phyloP scores from a whole-genome alignment of 2,329 filamentous ascomycete genomes.

The Aspergillus pseudotamarii region DNA sequence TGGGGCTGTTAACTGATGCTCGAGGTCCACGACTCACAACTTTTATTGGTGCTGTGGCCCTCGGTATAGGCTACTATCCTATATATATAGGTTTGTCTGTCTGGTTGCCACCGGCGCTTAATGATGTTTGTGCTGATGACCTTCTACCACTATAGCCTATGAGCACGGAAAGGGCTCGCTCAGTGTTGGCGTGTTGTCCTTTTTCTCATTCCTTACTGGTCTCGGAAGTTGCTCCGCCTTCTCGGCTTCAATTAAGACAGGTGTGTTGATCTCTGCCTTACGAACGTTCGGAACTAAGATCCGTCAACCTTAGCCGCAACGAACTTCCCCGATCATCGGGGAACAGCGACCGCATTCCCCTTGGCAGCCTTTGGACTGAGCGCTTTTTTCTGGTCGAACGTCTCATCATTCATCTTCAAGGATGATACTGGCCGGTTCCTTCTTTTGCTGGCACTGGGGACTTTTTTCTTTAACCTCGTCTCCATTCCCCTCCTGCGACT shows the following conservation, averaged over 20 bases:
- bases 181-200: conserved; percentile 64
- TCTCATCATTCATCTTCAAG: conserved; percentile 77
- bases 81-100: conserved; percentile 61
- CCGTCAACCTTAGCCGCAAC: conserved; percentile 65
- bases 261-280: conserved; percentile 36
- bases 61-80: conserved; percentile 82
- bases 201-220: conserved; percentile 84
- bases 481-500: conserved; percentile 86
- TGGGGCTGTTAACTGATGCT: conserved; percentile 83
- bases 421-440: conserved; percentile 82
- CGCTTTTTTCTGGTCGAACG: conserved; percentile 90
- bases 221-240: conserved; percentile 92
- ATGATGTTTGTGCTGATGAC: conserved; percentile 8
- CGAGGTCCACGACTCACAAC: conserved; percentile 80
- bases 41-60: conserved; percentile 70
- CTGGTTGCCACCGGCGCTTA: background rate
- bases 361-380: conserved; percentile 91
- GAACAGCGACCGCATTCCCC: conserved; percentile 92
- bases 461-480: conserved; percentile 71
- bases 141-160: conserved; percentile 60
- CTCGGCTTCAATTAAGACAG: conserved; percentile 78
- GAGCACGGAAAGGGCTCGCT: conserved; percentile 64
- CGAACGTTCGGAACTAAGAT: background rate
- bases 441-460: conserved; percentile 77
- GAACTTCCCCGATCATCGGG: conserved; percentile 88